Conservation (phyloP, 2,329 filamentous ascomycete species). For the Magnaporthiopsis poae region DNA sequence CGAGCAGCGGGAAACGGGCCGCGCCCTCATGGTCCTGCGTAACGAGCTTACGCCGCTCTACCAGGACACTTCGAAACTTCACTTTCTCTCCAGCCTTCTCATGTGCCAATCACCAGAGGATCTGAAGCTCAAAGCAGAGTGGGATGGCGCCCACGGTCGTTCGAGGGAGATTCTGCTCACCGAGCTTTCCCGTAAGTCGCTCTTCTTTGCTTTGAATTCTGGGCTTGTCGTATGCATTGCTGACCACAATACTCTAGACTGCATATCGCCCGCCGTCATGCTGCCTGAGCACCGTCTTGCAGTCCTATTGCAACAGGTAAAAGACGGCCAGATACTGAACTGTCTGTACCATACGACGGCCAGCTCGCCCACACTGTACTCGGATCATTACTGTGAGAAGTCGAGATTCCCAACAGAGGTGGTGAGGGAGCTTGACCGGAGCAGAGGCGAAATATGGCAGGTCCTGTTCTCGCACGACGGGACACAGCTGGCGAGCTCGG, state of each 20-base stretch:
- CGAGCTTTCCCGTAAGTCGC: conserved; percentile 63
- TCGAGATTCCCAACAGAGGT: conserved; percentile 68
- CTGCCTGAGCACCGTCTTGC: conserved; percentile 85
- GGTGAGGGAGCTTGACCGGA: conserved; percentile 59
- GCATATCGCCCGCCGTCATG: conserved; percentile 92
- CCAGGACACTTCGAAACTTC: conserved; percentile 65
- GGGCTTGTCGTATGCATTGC: background rate
- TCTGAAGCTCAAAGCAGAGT: conserved; percentile 64
- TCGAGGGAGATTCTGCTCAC: conserved; percentile 69
- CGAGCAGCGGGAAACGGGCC: conserved; percentile 61
- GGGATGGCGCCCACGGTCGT: conserved; percentile 70
- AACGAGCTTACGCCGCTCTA: conserved; percentile 79
- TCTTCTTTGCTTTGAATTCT: background rate
- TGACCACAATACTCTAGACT: conserved; percentile 42
- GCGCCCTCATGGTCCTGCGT: conserved; percentile 73
- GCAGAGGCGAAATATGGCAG: conserved; percentile 82
- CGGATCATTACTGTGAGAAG: conserved; percentile 75
- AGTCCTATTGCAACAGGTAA: conserved; percentile 70
- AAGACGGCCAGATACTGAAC: conserved; percentile 68
- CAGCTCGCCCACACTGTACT: conserved; percentile 71
- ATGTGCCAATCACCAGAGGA: conserved; percentile 79
- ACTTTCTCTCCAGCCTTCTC: conserved; percentile 76
- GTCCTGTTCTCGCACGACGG: conserved; percentile 85
- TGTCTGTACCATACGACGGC: conserved; percentile 85
- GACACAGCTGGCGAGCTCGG: conserved; percentile 69